phyloP scores from a whole-genome alignment of 2,329 filamentous ascomycete species.

The Calcarisporium arbuscula region DNA sequence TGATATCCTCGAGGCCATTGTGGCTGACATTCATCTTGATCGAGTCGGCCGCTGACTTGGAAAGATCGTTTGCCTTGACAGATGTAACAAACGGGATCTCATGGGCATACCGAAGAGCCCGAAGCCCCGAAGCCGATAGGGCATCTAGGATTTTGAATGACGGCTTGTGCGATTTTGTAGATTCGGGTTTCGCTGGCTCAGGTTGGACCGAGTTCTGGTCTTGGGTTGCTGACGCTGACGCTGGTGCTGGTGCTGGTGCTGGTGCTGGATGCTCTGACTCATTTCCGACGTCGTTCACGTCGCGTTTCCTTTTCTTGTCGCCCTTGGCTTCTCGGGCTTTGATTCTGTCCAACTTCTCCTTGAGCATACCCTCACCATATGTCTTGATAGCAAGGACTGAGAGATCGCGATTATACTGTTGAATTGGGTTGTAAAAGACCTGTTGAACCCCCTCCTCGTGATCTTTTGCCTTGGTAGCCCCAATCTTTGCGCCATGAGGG shows the following conservation, averaged over 20 bases:
- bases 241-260: conserved; percentile 3
- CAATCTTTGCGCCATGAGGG: conserved; percentile 37
- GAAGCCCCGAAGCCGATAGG: conserved; percentile 85
- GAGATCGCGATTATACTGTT: conserved; percentile 96
- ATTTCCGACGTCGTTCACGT: conserved; percentile 24
- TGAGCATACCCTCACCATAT: conserved; percentile 64
- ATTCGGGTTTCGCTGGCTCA: conserved; percentile 7
- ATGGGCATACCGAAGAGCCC: conserved; percentile 83
- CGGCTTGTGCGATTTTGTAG: conserved; percentile 26
- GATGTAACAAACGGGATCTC: conserved; percentile 81
- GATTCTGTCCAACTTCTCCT: conserved; percentile 30
- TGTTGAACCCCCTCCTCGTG: conserved; percentile 61
- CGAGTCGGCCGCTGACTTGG: conserved; percentile 65
- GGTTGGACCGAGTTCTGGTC: conserved; percentile 9
- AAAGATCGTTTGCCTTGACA: conserved; percentile 86
- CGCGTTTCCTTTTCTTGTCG: conserved; percentile 42
- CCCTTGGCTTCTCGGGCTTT: conserved; percentile 34
- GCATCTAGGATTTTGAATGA: conserved; percentile 87
- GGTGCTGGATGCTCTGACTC: conserved; percentile 11
- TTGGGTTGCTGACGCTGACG: conserved; percentile 6
- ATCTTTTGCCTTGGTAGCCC: too few relatives aligned
- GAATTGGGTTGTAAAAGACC: conserved; percentile 98
- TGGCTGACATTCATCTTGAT: conserved; percentile 82
- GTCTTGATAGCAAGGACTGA: conserved; percentile 88
- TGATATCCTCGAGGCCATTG: conserved; percentile 66